A percentile compares a stretch with the other conserved stretches of the same genome.
Evolutionary conservation across 345 rosid species (phyloP).

Genomic region (Gossypium raimondii): DNA sequence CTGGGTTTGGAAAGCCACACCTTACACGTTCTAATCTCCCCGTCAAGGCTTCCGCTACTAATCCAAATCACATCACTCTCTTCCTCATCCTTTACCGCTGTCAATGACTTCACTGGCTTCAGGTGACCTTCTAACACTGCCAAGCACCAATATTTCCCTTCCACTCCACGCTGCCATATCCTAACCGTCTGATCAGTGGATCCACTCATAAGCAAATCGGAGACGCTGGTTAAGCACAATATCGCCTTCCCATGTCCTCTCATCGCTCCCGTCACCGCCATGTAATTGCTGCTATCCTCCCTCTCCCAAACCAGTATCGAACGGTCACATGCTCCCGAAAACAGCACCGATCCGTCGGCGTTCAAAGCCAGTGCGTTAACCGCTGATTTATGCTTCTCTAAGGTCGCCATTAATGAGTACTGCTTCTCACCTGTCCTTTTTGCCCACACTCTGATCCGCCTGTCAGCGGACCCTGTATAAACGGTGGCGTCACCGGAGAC

Average conservation of each 20-base stretch:
- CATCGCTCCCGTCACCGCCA: constrained; percentile 75
- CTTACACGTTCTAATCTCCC: constrained; percentile 70
- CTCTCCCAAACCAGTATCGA: constrained; percentile 93
- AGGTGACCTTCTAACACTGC: constrained; percentile 63
- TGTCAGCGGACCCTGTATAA: constrained; percentile 87
- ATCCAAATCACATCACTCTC: constrained; percentile 45
- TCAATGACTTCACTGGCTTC: constrained; percentile 75
- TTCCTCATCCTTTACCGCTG: constrained; percentile 41
- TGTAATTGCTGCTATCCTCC: constrained; percentile 66
- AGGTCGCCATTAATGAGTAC: constrained; percentile 48
- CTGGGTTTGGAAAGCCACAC: constrained; percentile 37
- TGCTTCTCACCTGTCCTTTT: constrained; percentile 45
- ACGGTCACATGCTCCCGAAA: constrained; percentile 92
- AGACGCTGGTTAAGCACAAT: constrained; percentile 52
- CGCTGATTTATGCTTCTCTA: constrained; percentile 87
- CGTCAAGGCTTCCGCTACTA: constrained; percentile 72
- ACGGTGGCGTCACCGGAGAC: constrained; percentile 64
- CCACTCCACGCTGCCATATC: constrained; percentile 66
- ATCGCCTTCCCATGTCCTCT: constrained; percentile 82
- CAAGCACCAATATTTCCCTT: constrained; percentile 55
- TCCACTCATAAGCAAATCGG: constrained; percentile 67
- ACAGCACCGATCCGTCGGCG: constrained; percentile 70
- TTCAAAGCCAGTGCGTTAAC: constrained; percentile 74
- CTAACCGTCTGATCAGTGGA: constrained; percentile 86
- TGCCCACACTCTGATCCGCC: constrained; percentile 76